phyloP scores from a whole-genome alignment of 768 basidiomycete species.

The Mrakia hoshinonis region DNA sequence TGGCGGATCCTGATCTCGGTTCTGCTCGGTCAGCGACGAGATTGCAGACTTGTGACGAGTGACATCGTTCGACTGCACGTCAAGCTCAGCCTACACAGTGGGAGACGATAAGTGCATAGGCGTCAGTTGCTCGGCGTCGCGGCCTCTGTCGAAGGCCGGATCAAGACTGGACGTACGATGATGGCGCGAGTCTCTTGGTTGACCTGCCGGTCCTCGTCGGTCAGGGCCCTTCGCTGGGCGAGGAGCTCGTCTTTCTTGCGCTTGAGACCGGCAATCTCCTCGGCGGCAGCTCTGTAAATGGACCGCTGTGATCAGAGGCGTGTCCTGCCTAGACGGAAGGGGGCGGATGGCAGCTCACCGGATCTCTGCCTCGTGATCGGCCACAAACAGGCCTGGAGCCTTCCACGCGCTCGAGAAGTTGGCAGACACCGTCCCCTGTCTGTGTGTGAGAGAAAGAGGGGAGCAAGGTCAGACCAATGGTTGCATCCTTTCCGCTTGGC shows the following conservation, averaged over 20 bases:
- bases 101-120: not conserved
- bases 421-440: not conserved
- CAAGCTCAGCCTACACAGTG: not conserved
- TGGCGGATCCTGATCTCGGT: slow-evolving; percentile 55
- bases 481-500: too few relatives aligned
- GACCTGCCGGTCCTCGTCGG: not conserved
- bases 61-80: not conserved
- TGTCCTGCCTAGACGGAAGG: not conserved
- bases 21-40: slow-evolving; percentile 4
- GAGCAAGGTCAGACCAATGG: too few relatives aligned
- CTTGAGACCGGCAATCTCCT: not conserved
- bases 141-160: too few relatives aligned
- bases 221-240: not conserved
- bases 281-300: not conserved
- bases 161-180: not conserved
- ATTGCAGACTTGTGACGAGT: slow-evolving; percentile 12
- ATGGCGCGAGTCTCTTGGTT: not conserved
- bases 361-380: slow-evolving; percentile 19
- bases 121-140: not conserved
- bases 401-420: not conserved
- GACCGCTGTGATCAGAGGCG: not conserved
- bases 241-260: not conserved
- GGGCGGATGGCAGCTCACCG: not conserved
- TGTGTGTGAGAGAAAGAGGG: not conserved
- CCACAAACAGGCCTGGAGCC: slow-evolving; percentile 8